Evolutionary conservation across 495 filamentous ascomycete genomes (phyloP).

Genomic region (Xylaria cubensis): DNA sequence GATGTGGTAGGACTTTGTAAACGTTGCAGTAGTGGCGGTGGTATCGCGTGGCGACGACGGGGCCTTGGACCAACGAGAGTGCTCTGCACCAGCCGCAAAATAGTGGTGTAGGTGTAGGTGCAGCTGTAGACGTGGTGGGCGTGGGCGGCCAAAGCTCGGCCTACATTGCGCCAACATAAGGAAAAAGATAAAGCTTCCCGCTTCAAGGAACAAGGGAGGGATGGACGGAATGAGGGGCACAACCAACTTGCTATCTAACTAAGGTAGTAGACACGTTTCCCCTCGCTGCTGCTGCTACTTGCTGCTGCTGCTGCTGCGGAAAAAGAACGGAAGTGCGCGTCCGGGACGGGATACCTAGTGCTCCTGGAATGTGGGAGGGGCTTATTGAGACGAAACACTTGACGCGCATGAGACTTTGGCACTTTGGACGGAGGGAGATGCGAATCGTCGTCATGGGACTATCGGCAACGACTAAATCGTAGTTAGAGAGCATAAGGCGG

Average conservation of each 20-base stretch:
- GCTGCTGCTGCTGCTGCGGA: background rate
- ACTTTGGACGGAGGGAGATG: background rate
- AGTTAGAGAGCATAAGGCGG: background rate
- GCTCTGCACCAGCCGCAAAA: slow-evolving; percentile 37
- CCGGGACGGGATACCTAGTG: slow-evolving; percentile 6
- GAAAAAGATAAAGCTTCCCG: slow-evolving; percentile 20
- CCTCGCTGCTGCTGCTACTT: background rate
- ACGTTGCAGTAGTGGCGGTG: slow-evolving; percentile 26
- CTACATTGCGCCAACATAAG: slow-evolving; percentile 37
- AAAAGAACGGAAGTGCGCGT: slow-evolving; percentile 22
- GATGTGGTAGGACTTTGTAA: slow-evolving; percentile 3
- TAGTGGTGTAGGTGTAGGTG: slow-evolving; percentile 33
- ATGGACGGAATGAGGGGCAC: slow-evolving; percentile 19
- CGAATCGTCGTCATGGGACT: slow-evolving; percentile 17
- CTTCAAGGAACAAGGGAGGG: background rate
- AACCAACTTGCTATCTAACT: background rate
- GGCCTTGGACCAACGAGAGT: slow-evolving; percentile 23
- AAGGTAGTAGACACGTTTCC: slow-evolving; percentile 24
- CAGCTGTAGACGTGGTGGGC: background rate
- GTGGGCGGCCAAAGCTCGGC: slow-evolving; percentile 35
- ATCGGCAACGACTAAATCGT: slow-evolving; percentile 6
- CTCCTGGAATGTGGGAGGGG: slow-evolving; percentile 22
- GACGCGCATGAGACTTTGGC: slow-evolving; percentile 7
- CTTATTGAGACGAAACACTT: slow-evolving; percentile 10
- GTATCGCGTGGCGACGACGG: slow-evolving; percentile 12